Evolutionary conservation across 1,284 basidiomycete species (phyloP).

Genomic region (Tilletia walkeri): DNA sequence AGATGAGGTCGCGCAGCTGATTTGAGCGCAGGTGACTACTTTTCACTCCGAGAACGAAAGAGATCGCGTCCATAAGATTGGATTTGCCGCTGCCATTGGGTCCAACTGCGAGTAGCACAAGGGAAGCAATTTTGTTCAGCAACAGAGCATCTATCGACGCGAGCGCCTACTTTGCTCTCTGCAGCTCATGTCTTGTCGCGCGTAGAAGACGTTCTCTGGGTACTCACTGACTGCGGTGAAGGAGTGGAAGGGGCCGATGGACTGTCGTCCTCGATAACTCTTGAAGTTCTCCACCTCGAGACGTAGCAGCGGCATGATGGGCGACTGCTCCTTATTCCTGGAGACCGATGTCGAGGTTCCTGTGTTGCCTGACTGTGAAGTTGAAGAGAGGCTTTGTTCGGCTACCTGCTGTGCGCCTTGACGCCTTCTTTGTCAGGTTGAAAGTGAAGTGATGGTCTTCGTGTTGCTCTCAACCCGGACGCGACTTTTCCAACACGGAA

Average conservation of each 20-base stretch:
- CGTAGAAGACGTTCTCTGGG: too few relatives aligned
- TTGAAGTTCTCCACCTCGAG: slow-evolving; percentile 56
- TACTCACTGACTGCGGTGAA: slow-evolving; percentile 82
- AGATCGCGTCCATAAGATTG: slow-evolving; percentile 99
- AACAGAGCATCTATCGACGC: neutral
- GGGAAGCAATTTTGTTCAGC: neutral
- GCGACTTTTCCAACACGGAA: too few relatives aligned
- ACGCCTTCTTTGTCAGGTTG: too few relatives aligned
- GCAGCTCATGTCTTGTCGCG: neutral
- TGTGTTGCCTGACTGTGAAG: too few relatives aligned
- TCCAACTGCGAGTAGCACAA: slow-evolving; percentile 59
- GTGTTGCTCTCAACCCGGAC: too few relatives aligned
- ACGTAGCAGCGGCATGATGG: slow-evolving; percentile 48
- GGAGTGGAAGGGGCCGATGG: slow-evolving; percentile 83
- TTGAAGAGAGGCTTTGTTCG: too few relatives aligned
- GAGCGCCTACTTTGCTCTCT: neutral
- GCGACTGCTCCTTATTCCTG: neutral
- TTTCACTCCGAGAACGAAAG: slow-evolving; percentile 95
- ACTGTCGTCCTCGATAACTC: slow-evolving; percentile 76
- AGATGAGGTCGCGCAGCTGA: slow-evolving; percentile 91
- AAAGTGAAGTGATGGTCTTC: too few relatives aligned
- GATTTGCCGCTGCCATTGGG: slow-evolving; percentile 99
- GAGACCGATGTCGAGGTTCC: too few relatives aligned
- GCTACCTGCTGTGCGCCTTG: neutral
- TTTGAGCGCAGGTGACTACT: slow-evolving; percentile 87